Evolutionary conservation across 176 grass and related monocot genomes (phyloP), one percentile per base, ranked within the genome.

Genomic region (Triticum dicoccoides): DNA sequence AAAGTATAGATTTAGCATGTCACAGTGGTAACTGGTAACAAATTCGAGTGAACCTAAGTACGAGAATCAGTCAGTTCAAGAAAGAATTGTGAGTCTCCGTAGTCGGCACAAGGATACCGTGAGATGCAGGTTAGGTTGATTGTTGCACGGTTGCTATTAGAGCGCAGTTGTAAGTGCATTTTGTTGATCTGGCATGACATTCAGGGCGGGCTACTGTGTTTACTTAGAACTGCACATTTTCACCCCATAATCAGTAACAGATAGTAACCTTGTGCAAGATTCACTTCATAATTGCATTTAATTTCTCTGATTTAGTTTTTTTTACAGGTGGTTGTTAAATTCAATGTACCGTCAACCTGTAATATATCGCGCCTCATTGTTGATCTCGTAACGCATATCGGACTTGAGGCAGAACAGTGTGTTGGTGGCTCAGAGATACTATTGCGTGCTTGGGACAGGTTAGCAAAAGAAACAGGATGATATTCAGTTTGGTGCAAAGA

Each of bases 371-470:
- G 70, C 23, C 84, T 96, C 33, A 91, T 96, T 61, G 84, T 96
- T 56, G 89, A 97, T 88, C 80, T 94, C 38, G 86, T 93, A 30
- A 85, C 61, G 1, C 92, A 90, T 80, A 89, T 94, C 3, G 95
- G 95, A 37, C 77, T 73, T 58, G 80, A 94, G 78, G 83, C 66
- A 76, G 90, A 92, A 54, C 89, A 92, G 44, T 30, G 68, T 83
- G 80, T 81, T 71, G 86, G 83, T 71, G 91, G 91, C 24, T 89
- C 89, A 1, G 91, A 95, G 89, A 90, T 98, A 81, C 32, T 90
- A 79, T 29, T 93, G 41, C 89, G 89, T 87, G 93, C 91, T 79
- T 98, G 93, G 95, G 89, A 95, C 80, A 95, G 91, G 93, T 98
- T 86, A 86, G 89, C 49, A 81, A 33, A 75, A 30, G 29, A 80